phyloP scores from a whole-genome alignment of 1,139 yeast genomes.

The Debaryomyces psychrophilus region DNA sequence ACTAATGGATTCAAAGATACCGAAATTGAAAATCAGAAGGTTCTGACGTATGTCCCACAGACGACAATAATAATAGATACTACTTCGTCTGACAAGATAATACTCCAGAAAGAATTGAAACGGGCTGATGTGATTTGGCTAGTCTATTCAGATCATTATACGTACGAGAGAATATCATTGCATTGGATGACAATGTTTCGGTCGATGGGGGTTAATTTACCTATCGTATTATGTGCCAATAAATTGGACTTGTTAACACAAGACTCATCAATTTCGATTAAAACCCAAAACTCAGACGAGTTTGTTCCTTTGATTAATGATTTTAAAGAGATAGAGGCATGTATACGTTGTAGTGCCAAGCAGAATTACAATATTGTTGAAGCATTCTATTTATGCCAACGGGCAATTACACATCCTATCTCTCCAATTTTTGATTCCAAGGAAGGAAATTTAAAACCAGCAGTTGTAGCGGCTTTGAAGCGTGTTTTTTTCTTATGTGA shows the following conservation, averaged over 20 bases:
- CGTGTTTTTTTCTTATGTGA: conserved; percentile 86
- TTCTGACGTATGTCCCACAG: conserved; percentile 57
- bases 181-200: conserved; percentile 95
- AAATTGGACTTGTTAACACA: conserved; percentile 56
- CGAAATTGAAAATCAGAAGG: conserved; percentile 17
- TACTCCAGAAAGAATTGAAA: conserved; percentile 73
- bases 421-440: conserved; percentile 94
- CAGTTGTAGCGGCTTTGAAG: conserved; percentile 73
- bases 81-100: conserved; percentile 60
- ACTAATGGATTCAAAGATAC: conserved; percentile 11
- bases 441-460: conserved; percentile 77
- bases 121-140: conserved; percentile 91
- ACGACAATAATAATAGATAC: conserved; percentile 82
- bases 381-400: conserved; percentile 87
- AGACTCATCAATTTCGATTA: conserved; percentile 27
- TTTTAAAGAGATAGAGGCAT: conserved; percentile 91
- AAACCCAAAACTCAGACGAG: conserved; percentile 61
- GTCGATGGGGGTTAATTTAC: conserved; percentile 88
- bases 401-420: conserved; percentile 92
- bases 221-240: conserved; percentile 89
- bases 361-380: conserved; percentile 79
- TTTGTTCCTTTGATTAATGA: conserved; percentile 85
- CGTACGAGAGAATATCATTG: conserved; percentile 85
- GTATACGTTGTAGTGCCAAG: conserved; percentile 85
- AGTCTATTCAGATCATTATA: conserved; percentile 89